These are phyloP conservation scores for Trichoderma citrinoviride DNA, from an alignment of 2,329 filamentous ascomycete genomes.

Conservation along the genomic window DNA sequence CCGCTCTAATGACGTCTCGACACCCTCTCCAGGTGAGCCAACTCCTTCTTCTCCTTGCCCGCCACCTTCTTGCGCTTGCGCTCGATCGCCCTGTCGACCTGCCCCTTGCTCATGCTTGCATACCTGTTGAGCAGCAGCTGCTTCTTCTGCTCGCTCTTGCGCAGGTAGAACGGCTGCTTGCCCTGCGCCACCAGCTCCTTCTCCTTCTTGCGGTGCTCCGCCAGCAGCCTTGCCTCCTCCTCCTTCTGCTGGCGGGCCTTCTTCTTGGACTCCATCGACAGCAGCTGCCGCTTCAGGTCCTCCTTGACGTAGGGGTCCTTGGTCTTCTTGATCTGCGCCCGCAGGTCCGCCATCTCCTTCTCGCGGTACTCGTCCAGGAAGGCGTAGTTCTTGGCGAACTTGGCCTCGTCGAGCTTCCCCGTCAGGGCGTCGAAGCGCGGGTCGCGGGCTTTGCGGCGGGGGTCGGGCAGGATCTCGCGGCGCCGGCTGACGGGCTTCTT, in stretches of 20 bases:
- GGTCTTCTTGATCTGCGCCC: conserved; percentile 60
- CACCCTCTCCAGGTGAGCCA: conserved; percentile 45
- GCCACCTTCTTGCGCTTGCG: conserved; percentile 85
- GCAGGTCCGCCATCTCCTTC: conserved; percentile 76
- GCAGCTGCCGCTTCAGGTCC: conserved; percentile 67
- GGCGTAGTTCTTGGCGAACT: conserved; percentile 70
- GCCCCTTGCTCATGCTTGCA: conserved; percentile 76
- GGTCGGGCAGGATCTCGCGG: conserved; percentile 64
- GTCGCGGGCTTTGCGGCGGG: conserved; percentile 66
- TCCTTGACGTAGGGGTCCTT: conserved; percentile 67
- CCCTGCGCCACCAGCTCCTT: conserved; percentile 82
- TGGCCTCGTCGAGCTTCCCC: conserved; percentile 53
- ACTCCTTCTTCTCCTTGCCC: conserved; percentile 76
- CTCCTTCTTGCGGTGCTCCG: conserved; percentile 77
- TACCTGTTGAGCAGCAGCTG: conserved; percentile 75
- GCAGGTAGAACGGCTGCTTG: conserved; percentile 90
- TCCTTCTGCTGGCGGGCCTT: conserved; percentile 69
- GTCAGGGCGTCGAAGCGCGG: conserved; percentile 78
- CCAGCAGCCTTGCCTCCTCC: conserved; percentile 64
- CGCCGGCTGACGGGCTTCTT: conserved; percentile 80
- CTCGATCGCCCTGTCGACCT: conserved; percentile 82
- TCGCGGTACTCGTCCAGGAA: conserved; percentile 87
- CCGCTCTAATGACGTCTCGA: conserved; percentile 20
- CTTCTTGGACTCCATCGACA: conserved; percentile 75
- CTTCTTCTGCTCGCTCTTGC: conserved; percentile 90